A percentile compares a stretch with the other conserved stretches of the same genome.
Conservation (phyloP, 78 protist species). For the Chrysochromulina parva region DNA sequence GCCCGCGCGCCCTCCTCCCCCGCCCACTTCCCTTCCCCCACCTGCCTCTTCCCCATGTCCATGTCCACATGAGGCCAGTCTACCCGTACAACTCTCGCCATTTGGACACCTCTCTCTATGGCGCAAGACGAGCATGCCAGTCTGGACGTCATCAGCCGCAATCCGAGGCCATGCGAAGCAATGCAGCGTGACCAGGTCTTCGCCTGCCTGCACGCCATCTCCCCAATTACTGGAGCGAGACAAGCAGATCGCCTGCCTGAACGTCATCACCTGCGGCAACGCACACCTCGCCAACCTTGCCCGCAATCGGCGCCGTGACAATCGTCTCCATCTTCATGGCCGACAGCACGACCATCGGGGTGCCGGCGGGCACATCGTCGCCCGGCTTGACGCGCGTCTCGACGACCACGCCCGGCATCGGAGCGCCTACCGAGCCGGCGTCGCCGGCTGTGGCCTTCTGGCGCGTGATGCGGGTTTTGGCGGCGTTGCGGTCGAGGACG, state of each 20-base stretch:
- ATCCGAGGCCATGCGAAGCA: no score
- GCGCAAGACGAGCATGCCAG: no score
- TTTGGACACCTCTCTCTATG: no score
- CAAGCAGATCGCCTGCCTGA: not conserved
- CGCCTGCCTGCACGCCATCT: no score
- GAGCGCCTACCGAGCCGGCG: slow-evolving; percentile 61
- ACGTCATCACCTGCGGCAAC: not conserved
- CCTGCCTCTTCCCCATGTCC: no score
- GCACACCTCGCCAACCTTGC: not conserved
- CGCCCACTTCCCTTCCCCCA: no score
- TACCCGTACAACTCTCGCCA: no score
- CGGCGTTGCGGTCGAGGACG: slow-evolving; percentile 29
- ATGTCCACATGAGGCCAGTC: no score
- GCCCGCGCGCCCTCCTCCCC: no score
- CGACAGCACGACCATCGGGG: slow-evolving; percentile 1
- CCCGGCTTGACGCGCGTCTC: not conserved
- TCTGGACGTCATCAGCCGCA: no score
- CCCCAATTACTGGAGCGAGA: not conserved
- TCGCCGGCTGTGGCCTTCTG: slow-evolving; percentile 33
- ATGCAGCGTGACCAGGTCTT: no score
- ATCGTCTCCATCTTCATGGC: slow-evolving; percentile 66
- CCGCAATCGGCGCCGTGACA: slow-evolving; percentile 39
- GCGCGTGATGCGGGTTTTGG: not conserved
- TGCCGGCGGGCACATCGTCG: not conserved
- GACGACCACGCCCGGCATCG: slow-evolving; percentile 75